Evolutionary conservation across 768 basidiomycete genomes (phyloP).

Genomic region (Lactarius sp.): DNA sequence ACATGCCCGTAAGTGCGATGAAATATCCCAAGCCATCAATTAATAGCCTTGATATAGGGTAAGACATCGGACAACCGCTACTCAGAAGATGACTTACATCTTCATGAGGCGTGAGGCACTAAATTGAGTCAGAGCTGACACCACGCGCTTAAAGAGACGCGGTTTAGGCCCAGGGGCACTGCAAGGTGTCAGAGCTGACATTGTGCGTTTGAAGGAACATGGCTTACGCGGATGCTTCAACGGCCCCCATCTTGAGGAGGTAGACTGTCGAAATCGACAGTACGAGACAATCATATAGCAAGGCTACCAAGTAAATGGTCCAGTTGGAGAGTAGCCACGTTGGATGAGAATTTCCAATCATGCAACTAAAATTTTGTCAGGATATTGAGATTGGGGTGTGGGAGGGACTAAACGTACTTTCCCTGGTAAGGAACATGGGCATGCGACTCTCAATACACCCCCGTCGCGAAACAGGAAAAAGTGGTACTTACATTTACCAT

Average conservation of each 20-base stretch:
- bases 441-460: background rate
- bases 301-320: slow-evolving; percentile 53
- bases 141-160: background rate
- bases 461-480: background rate
- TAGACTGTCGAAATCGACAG: slow-evolving; percentile 47
- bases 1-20: slow-evolving; percentile 43
- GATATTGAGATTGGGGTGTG: background rate
- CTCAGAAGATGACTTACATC: slow-evolving; percentile 25
- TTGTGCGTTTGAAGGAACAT: background rate
- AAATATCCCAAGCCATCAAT: slow-evolving; percentile 65
- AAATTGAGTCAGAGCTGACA: background rate
- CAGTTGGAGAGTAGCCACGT: slow-evolving; percentile 39
- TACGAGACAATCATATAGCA: slow-evolving; percentile 51
- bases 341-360: slow-evolving; percentile 32
- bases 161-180: background rate
- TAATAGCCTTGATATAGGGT: slow-evolving; percentile 48
- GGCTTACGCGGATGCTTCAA: slow-evolving; percentile 31
- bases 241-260: slow-evolving; percentile 43
- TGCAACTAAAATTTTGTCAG: slow-evolving; percentile 39
- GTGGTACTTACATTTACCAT: background rate
- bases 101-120: slow-evolving; percentile 28
- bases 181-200: background rate
- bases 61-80: background rate
- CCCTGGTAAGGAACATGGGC: slow-evolving; percentile 29
- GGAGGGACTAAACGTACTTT: slow-evolving; percentile 30